Percentiles rank a stretch among this genome's conserved stretches.
Evolutionary conservation across 345 rosid genomes (phyloP).

Genomic region (Mercurialis annua): DNA sequence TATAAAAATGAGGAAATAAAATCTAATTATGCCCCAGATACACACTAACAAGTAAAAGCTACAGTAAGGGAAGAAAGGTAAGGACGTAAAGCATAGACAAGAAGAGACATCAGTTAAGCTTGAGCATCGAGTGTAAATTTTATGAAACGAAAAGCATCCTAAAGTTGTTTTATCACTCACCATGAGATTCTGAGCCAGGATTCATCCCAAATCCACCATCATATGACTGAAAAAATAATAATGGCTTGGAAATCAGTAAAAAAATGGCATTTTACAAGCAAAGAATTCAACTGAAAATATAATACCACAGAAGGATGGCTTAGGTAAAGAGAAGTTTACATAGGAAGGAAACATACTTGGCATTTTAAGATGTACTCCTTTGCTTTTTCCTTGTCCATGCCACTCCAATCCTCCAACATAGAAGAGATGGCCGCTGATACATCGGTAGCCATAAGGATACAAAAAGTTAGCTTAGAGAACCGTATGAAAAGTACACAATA

Average conservation of each 20-base stretch:
- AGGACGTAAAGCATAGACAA: background rate
- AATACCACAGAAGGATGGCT: background rate
- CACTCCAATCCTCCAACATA: slow-evolving; percentile 82
- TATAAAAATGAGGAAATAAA: background rate
- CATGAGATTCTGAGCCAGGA: slow-evolving; percentile 96
- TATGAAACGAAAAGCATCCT: background rate
- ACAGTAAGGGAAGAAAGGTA: background rate
- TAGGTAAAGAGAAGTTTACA: slow-evolving; percentile 1
- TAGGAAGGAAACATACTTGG: slow-evolving; percentile 45
- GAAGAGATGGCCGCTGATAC: slow-evolving; percentile 76
- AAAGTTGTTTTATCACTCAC: slow-evolving; percentile 51
- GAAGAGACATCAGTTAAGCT: background rate
- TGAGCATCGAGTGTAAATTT: slow-evolving; percentile 1
- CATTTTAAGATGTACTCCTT: slow-evolving; percentile 73
- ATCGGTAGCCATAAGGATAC: slow-evolving; percentile 31
- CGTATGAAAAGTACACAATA: slow-evolving; percentile 1
- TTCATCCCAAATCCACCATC: slow-evolving; percentile 95
- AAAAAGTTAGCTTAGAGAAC: slow-evolving; percentile 8
- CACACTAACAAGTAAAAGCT: background rate
- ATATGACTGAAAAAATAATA: slow-evolving; percentile 64
- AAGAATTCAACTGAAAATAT: slow-evolving; percentile 15
- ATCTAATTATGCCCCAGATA: background rate
- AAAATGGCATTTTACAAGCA: background rate
- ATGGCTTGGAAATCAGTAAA: slow-evolving; percentile 17
- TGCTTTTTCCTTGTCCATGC: slow-evolving; percentile 78